Conservation (phyloP, 148 eudicot species). For the Silene latifolia region DNA sequence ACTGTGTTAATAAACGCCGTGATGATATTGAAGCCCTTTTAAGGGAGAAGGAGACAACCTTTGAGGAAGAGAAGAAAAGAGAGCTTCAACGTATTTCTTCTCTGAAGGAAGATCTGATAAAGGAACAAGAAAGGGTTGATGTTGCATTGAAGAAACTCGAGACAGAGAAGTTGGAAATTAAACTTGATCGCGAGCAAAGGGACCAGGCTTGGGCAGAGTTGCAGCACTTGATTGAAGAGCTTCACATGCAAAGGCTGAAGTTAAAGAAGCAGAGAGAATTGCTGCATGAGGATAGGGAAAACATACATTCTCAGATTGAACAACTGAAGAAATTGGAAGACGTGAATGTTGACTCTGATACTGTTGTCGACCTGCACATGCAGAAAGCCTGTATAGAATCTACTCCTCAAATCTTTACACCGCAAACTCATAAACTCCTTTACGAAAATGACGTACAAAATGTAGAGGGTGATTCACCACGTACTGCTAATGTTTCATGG, state of each 20-base stretch:
- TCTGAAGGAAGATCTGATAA: slow-evolving; percentile 51
- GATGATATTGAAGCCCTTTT: slow-evolving; percentile 80
- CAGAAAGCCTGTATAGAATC: slow-evolving; percentile 30
- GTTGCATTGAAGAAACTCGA: slow-evolving; percentile 70
- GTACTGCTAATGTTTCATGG: slow-evolving; percentile 58
- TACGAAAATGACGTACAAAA: slow-evolving; percentile 23
- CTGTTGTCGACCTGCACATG: slow-evolving; percentile 33
- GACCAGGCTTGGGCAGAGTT: slow-evolving; percentile 88
- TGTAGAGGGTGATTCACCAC: slow-evolving; percentile 39
- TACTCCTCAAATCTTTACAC: slow-evolving; percentile 30
- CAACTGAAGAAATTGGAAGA: slow-evolving; percentile 67
- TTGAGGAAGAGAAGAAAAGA: slow-evolving; percentile 77
- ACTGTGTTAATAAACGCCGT: slow-evolving; percentile 66
- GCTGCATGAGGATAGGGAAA: slow-evolving; percentile 67
- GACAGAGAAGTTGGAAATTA: slow-evolving; percentile 66
- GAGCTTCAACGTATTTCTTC: slow-evolving; percentile 58
- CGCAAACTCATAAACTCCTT: slow-evolving; percentile 21
- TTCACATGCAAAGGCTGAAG: slow-evolving; percentile 72
- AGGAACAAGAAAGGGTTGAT: slow-evolving; percentile 62
- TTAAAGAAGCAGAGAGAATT: slow-evolving; percentile 86
- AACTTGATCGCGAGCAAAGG: slow-evolving; percentile 69
- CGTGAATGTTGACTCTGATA: slow-evolving; percentile 44
- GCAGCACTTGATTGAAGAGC: slow-evolving; percentile 70
- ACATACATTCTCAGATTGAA: slow-evolving; percentile 65
- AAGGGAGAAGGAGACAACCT: slow-evolving; percentile 61